A percentile compares a stretch with the other conserved stretches of the same genome.
These are phyloP conservation scores for Hyaloscypha variabilis DNA, from an alignment of 495 filamentous ascomycete species.

Conservation along the genomic window DNA sequence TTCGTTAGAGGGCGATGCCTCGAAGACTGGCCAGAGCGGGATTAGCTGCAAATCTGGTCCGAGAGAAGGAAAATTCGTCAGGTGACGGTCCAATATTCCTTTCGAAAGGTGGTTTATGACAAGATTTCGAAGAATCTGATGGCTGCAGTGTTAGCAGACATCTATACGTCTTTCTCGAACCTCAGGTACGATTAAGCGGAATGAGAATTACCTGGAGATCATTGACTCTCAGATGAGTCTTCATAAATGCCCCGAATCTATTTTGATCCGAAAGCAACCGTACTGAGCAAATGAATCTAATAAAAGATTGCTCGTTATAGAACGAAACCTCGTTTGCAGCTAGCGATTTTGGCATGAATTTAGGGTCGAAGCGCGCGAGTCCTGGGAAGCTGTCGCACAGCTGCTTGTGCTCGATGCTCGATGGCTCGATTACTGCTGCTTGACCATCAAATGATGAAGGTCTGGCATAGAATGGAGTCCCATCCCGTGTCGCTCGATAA, in stretches of 20 bases:
- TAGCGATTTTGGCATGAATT: constrained; percentile 21
- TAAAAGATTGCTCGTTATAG: constrained; percentile 9
- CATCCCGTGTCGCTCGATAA: neutral
- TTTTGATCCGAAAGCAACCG: neutral
- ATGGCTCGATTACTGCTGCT: constrained; percentile 24
- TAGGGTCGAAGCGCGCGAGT: constrained; percentile 16
- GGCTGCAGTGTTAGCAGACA: constrained; percentile 5
- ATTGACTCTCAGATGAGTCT: neutral
- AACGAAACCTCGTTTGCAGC: constrained; percentile 11
- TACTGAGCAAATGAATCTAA: constrained; percentile 18
- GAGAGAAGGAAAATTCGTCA: constrained; percentile 1
- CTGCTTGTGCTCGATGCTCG: constrained; percentile 4
- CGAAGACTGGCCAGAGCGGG: constrained; percentile 21
- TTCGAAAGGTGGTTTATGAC: constrained; percentile 7
- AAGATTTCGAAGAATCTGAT: constrained; percentile 14
- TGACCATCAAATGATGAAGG: neutral
- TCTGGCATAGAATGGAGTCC: neutral
- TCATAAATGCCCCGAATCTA: constrained; percentile 9
- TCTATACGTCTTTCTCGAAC: neutral
- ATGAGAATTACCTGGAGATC: constrained; percentile 20
- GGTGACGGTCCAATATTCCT: neutral
- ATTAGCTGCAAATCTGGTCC: constrained; percentile 17
- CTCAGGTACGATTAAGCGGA: too few species aligned
- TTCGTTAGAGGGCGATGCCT: neutral
- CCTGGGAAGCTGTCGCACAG: constrained; percentile 21